Conservation (phyloP, 2,329 filamentous ascomycete genomes). For the Aspergillus sp. region DNA sequence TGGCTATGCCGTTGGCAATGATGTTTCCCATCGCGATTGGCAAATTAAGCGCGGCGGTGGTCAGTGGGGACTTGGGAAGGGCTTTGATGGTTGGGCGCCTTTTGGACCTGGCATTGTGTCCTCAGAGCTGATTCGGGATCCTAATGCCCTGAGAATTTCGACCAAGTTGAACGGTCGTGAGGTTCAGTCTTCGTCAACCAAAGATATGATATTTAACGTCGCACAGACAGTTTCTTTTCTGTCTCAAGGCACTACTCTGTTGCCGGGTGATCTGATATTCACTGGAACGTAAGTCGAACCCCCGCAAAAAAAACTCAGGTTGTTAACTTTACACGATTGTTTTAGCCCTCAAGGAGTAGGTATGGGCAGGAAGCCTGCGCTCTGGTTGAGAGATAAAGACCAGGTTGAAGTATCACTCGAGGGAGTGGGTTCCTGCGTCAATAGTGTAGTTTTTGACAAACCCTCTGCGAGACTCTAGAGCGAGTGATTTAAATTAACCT, state of each 20-base stretch:
- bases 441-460: conserved; percentile 46
- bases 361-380: conserved; percentile 64
- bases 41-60: conserved; percentile 66
- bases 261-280: conserved; percentile 44
- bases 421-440: conserved; percentile 58
- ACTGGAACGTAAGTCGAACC: conserved; percentile 44
- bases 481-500: background rate
- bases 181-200: conserved; percentile 50
- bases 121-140: conserved; percentile 45
- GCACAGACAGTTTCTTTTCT: conserved; percentile 48
- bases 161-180: conserved; percentile 51
- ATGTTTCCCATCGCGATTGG: conserved; percentile 79
- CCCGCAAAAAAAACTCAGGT: background rate
- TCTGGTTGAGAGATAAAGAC: conserved; percentile 71
- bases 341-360: conserved; percentile 66
- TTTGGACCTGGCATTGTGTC: conserved; percentile 71
- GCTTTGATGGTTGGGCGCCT: conserved; percentile 74
- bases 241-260: conserved; percentile 43
- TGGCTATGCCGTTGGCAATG: conserved; percentile 74
- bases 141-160: conserved; percentile 42
- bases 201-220: conserved; percentile 52
- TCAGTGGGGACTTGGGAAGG: conserved; percentile 72
- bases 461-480: conserved; percentile 36
- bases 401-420: conserved; percentile 68
- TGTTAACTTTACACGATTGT: conserved; percentile 36